Evolutionary conservation across 495 filamentous ascomycete species (phyloP), one percentile per base, ranked within the genome.

Genomic region (Hypoxylon cercidicola): DNA sequence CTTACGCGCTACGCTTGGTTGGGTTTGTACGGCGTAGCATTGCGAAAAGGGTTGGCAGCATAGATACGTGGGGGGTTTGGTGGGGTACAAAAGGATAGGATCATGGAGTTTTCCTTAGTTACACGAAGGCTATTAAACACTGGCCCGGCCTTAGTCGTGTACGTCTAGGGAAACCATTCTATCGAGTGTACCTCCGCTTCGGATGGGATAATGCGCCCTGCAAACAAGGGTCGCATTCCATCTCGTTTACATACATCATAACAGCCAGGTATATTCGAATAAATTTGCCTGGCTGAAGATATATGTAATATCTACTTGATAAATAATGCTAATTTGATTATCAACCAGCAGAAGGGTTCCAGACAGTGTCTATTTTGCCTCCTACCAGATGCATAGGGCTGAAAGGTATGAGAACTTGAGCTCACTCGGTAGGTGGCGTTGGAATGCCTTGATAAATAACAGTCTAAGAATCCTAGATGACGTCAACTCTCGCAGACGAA

Each of bases 61-160:
- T 58, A 48, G 46, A 49, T 28, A 53, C 55, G 44, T 12, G 52
- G 44, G 47, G 20, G 60, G 45, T 55, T 62, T 51, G 47, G 43
- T 16, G 59, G 65, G 55, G 65, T 60, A 68, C 12, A 68, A 68
- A 68, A 64, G 55, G 37, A 41, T 20, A n/a, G 41, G 40, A 35
- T 25, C 57, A 48, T 48, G 16, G 32, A 47, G 63, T 52, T 47
- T 57, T 43, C 30, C 19, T 34, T 41, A 57, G 32, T 56, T 25
- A 32, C n/a, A 30, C 34, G 47, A 21, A 30, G 41, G 32, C 41
- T 62, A 56, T 20, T 8, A 9, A 40, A 45, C 13, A 15, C 52
- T n/a, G n/a, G n/a, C 12, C 20, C 43, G 11, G 23, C n/a, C 43
- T 40, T 49, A 34, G 37, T 47, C 16, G 34, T 62, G 57, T 62